Conservation (phyloP, 345 rosid genomes). For the Dipteronia sinensis region DNA sequence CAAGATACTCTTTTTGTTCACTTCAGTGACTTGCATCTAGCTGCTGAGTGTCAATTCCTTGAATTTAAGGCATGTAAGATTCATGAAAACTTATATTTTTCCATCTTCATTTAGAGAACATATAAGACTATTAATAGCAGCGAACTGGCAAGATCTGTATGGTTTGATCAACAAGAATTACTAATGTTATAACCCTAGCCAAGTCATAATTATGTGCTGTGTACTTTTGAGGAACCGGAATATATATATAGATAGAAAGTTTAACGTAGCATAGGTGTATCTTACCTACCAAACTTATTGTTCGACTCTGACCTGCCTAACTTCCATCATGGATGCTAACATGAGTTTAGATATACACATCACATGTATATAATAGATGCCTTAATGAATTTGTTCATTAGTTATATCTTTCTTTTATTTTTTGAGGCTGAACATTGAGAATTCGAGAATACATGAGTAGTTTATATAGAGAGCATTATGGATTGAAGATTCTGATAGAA, state of each 20-base stretch:
- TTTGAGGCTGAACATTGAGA: neutral
- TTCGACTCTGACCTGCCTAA: neutral
- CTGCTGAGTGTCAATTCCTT: slow-evolving; percentile 2
- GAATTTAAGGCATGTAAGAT: neutral
- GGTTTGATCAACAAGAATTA: neutral
- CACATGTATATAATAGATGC: neutral
- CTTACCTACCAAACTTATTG: neutral
- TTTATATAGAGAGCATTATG: neutral
- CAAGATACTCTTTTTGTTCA: neutral
- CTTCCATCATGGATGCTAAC: neutral
- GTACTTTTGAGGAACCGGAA: neutral
- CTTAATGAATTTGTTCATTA: neutral
- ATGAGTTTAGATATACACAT: neutral
- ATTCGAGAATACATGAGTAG: neutral
- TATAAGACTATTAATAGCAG: neutral
- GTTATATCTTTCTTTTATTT: neutral
- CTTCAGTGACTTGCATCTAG: slow-evolving; percentile 3
- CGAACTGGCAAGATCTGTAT: neutral
- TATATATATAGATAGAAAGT: neutral
- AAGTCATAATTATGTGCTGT: neutral
- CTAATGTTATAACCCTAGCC: neutral
- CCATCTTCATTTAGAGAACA: neutral
- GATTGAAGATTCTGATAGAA: neutral
- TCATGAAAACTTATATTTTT: neutral
- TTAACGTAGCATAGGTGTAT: neutral